These are phyloP conservation scores for Sclerotinia nivalis DNA, from an alignment of 2,329 filamentous ascomycete species.

Conservation along the genomic window DNA sequence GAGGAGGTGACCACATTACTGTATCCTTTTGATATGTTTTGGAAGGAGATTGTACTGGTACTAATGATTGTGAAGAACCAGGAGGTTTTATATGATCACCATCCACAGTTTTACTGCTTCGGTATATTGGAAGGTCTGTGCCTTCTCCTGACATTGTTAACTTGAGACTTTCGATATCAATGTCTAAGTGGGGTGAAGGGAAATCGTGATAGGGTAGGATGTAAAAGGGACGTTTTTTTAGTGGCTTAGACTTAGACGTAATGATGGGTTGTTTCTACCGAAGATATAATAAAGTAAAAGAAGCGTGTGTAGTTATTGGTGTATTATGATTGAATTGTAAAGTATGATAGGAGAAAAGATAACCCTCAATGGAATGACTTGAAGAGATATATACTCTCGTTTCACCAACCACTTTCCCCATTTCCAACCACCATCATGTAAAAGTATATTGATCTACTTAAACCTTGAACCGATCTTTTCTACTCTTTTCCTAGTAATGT, in stretches of 20 bases:
- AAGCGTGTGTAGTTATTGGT: neutral
- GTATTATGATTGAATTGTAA: slow-evolving; percentile 16
- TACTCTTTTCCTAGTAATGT: slow-evolving; percentile 1
- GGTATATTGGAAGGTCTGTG: slow-evolving; percentile 11
- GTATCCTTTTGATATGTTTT: slow-evolving; percentile 12
- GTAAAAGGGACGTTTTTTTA: slow-evolving; percentile 7
- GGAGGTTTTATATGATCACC: neutral
- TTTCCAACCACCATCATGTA: slow-evolving; percentile 6
- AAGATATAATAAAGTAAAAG: slow-evolving; percentile 1
- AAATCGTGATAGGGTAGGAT: slow-evolving; percentile 8
- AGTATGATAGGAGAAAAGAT: neutral
- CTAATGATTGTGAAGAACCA: slow-evolving; percentile 16
- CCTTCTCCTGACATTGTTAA: slow-evolving; percentile 16
- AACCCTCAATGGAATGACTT: neutral
- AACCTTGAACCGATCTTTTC: slow-evolving; percentile 4
- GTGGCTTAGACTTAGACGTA: slow-evolving; percentile 5
- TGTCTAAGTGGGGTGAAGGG: slow-evolving; percentile 13
- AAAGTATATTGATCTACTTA: slow-evolving; percentile 5
- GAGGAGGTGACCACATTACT: slow-evolving; percentile 17
- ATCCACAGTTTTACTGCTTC: slow-evolving; percentile 8
- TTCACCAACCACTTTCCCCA: slow-evolving; percentile 16
- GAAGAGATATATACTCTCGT: slow-evolving; percentile 21
- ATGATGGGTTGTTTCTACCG: neutral
- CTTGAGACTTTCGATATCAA: slow-evolving; percentile 7
- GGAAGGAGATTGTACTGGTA: neutral